Evolutionary conservation across 345 rosid genomes (phyloP).

Genomic region (Lepidium sativum): DNA sequence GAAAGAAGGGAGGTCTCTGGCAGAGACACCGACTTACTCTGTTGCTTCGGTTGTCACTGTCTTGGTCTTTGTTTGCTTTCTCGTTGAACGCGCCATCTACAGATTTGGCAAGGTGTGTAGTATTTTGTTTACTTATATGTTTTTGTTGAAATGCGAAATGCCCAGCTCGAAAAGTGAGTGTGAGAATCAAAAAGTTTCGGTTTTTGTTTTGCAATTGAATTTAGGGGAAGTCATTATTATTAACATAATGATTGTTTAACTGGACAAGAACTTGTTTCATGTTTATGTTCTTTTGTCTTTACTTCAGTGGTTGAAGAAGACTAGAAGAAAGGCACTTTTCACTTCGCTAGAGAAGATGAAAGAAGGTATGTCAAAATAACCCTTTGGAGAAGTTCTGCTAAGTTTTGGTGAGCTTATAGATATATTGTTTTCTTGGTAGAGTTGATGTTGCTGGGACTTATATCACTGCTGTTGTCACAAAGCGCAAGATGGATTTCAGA

Average conservation of each 20-base stretch:
- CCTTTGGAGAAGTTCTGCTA: not conserved
- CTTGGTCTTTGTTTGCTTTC: constrained; percentile 59
- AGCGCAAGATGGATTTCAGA: constrained; percentile 85
- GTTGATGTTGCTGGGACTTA: constrained; percentile 94
- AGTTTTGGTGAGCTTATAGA: not conserved
- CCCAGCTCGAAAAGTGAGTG: not conserved
- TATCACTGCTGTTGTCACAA: constrained; percentile 87
- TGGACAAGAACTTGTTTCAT: not conserved
- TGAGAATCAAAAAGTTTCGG: not conserved
- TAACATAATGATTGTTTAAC: not conserved
- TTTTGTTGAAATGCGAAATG: constrained; percentile 16
- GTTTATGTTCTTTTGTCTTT: not conserved
- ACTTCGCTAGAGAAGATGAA: constrained; percentile 87
- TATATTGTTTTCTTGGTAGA: constrained; percentile 34
- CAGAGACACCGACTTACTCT: constrained; percentile 87
- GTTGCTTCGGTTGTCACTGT: constrained; percentile 84
- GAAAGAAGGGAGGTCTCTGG: constrained; percentile 65
- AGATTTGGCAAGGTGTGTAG: constrained; percentile 72
- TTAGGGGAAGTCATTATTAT: not conserved
- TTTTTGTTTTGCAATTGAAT: too few species aligned
- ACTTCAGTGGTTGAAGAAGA: constrained; percentile 75
- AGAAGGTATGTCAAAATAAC: constrained; percentile 47
- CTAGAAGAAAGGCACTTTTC: constrained; percentile 76
- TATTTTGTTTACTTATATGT: not conserved
- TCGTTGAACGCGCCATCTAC: constrained; percentile 73